Percentiles rank a stretch among this genome's conserved stretches.
Conservation (phyloP, 306 rosid genomes). For the Luffa acutangula region DNA sequence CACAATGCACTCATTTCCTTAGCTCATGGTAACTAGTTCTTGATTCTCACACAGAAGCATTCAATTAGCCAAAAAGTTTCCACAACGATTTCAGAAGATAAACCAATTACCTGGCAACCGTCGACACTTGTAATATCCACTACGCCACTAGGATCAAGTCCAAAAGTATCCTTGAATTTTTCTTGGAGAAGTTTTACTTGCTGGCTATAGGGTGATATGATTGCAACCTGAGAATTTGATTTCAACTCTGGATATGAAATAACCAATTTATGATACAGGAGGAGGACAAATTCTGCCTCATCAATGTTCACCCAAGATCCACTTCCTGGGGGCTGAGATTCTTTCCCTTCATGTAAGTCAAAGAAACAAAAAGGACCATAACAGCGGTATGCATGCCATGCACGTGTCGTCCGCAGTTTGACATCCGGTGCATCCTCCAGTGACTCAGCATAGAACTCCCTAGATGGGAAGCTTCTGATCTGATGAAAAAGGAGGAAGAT, state of each 20-base stretch:
- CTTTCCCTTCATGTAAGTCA: slow-evolving; percentile 67
- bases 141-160: slow-evolving; percentile 58
- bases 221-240: slow-evolving; percentile 68
- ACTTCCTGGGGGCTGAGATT: slow-evolving; percentile 57
- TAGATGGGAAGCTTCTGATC: slow-evolving; percentile 89
- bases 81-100: slow-evolving; percentile 1
- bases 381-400: slow-evolving; percentile 73
- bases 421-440: slow-evolving; percentile 69
- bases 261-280: slow-evolving; percentile 61
- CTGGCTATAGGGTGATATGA: slow-evolving; percentile 72
- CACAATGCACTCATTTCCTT: neutral
- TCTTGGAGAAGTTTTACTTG: slow-evolving; percentile 78
- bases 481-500: slow-evolving; percentile 18
- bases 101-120: slow-evolving; percentile 79
- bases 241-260: slow-evolving; percentile 52
- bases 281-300: slow-evolving; percentile 83
- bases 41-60: neutral
- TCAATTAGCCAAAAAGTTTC: neutral
- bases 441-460: slow-evolving; percentile 66
- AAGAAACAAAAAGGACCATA: slow-evolving; percentile 88
- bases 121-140: slow-evolving; percentile 85
- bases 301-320: slow-evolving; percentile 65
- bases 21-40: neutral
- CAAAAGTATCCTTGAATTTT: slow-evolving; percentile 59
- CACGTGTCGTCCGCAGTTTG: slow-evolving; percentile 38